These are phyloP conservation scores for Chaetomiaceae sp. DNA, from an alignment of 2,329 filamentous ascomycete genomes.

Conservation along the genomic window DNA sequence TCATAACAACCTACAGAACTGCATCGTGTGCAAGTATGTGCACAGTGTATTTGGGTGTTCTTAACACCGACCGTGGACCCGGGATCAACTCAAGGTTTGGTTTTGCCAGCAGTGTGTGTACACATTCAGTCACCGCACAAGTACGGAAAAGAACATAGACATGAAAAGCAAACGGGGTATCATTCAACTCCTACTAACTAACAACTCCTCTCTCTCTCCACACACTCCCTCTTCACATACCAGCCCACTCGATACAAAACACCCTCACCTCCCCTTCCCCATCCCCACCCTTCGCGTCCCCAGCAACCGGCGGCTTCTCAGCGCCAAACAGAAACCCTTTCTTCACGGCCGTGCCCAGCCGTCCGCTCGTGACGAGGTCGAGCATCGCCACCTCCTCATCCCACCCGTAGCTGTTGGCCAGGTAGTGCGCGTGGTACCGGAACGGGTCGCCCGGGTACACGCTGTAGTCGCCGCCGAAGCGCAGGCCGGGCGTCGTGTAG, in stretches of 20 bases:
- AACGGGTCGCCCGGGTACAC: slow-evolving; percentile 94
- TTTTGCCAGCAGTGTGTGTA: no score
- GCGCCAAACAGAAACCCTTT: slow-evolving; percentile 89
- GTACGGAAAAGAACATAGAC: not conserved
- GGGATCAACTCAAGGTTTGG: no score
- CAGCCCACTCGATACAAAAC: slow-evolving; percentile 91
- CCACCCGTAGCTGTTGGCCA: slow-evolving; percentile 81
- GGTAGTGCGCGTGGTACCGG: slow-evolving; percentile 91
- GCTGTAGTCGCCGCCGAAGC: slow-evolving; percentile 91
- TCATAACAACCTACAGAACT: no score
- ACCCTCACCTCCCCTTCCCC: slow-evolving; percentile 51
- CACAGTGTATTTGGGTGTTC: no score
- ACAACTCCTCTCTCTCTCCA: not conserved
- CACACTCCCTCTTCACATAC: slow-evolving; percentile 58
- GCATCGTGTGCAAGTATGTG: no score
- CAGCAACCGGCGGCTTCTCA: slow-evolving; percentile 44
- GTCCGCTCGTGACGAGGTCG: slow-evolving; percentile 78
- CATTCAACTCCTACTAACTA: slow-evolving; percentile 1
- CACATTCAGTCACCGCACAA: no score
- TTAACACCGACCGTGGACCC: no score
- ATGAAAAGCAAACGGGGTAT: slow-evolving; percentile 13
- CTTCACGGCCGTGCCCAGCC: slow-evolving; percentile 90
- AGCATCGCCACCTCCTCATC: slow-evolving; percentile 80
- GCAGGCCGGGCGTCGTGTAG: slow-evolving; percentile 84
- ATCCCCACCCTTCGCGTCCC: slow-evolving; percentile 20